Conservation (phyloP, 1,284 basidiomycete species). For the Rhodotorula mucilaginosa region DNA sequence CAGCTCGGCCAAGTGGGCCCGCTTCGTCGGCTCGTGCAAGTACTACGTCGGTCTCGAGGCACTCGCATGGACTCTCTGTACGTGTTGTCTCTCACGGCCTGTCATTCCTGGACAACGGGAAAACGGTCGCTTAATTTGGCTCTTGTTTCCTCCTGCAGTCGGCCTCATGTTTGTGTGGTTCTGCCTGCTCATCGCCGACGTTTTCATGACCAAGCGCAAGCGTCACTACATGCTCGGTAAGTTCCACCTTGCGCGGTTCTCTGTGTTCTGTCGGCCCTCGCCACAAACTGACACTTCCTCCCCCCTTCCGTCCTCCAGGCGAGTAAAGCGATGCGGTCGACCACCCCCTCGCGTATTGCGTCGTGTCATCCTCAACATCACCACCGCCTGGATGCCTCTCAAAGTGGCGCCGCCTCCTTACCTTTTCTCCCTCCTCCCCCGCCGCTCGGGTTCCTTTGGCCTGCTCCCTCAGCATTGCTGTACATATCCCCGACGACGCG, state of each 20-base stretch:
- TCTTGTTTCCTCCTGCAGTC: neutral
- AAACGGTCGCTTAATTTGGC: neutral
- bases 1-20: constrained; percentile 6
- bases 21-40: constrained; percentile 6
- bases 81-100: neutral
- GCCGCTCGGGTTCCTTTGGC: no score
- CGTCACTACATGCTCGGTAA: constrained; percentile 24
- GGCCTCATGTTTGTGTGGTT: constrained; percentile 7
- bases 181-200: constrained; percentile 6
- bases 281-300: neutral
- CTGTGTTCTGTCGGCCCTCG: neutral
- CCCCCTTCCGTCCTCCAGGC: neutral
- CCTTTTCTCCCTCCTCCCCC: no score
- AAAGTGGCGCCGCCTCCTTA: neutral
- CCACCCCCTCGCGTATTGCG: neutral
- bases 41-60: constrained; percentile 12
- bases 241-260: no score
- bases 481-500: no score
- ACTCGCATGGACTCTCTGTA: constrained; percentile 12
- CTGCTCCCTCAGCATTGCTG: no score
- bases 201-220: constrained; percentile 2
- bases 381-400: no score
- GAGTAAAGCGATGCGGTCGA: neutral
- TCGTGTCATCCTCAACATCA: neutral
- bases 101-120: no score